These are phyloP conservation scores for Mucor lusitanicus DNA, from an alignment of 371 early-diverging fungal genomes.

Conservation along the genomic window DNA sequence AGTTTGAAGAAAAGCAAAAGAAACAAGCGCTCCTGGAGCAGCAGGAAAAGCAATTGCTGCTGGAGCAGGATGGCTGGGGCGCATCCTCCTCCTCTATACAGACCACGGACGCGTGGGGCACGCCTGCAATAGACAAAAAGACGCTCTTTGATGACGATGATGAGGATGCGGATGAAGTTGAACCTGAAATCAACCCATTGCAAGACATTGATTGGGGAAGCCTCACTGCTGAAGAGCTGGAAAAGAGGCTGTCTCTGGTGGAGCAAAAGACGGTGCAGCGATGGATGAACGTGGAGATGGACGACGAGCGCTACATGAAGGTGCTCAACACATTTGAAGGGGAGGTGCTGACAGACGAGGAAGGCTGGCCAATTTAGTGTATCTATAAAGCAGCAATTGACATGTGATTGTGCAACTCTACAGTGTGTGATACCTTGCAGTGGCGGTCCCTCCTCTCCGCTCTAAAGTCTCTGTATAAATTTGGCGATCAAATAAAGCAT, in stretches of 20 bases:
- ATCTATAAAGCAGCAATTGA: not conserved
- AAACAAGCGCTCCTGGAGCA: not conserved
- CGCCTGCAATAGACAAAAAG: not conserved
- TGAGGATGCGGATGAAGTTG: slow-evolving; percentile 25
- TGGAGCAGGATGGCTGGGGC: slow-evolving; percentile 34
- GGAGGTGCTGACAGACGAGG: slow-evolving; percentile 21
- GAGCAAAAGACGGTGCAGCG: slow-evolving; percentile 38
- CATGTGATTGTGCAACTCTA: not conserved
- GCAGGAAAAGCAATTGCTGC: not conserved
- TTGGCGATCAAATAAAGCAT: slow-evolving; percentile 1
- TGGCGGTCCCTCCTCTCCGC: not conserved
- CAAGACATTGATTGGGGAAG: slow-evolving; percentile 40
- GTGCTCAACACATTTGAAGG: slow-evolving; percentile 33
- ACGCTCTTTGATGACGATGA: slow-evolving; percentile 6
- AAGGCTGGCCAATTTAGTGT: slow-evolving; percentile 22
- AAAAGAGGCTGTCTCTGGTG: slow-evolving; percentile 28
- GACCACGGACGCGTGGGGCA: not conserved
- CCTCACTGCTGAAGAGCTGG: slow-evolving; percentile 42
- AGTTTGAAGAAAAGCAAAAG: slow-evolving; percentile 22
- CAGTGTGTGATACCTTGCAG: not conserved
- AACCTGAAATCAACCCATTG: slow-evolving; percentile 29
- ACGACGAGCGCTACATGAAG: slow-evolving; percentile 43
- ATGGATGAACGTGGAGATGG: slow-evolving; percentile 38
- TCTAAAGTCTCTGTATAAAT: not conserved
- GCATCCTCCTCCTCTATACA: not conserved